Evolutionary conservation across 495 filamentous ascomycete genomes (phyloP).

Genomic region (Pyrenula aspistea): DNA sequence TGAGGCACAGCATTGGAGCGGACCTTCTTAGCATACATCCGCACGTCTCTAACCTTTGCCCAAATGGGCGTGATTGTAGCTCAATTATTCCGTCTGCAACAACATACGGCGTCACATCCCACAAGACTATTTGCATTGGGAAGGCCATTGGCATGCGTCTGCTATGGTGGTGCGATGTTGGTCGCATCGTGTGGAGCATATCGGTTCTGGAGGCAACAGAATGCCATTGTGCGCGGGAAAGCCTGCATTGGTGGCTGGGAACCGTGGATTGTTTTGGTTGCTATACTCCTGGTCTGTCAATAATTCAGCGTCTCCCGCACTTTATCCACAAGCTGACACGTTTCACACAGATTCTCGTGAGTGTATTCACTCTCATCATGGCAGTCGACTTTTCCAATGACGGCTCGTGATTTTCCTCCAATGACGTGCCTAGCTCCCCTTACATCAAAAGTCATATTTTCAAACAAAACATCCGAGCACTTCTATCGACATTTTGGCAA

Average conservation of each 20-base stretch:
- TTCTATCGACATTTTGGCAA: no score
- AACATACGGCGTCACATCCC: slow-evolving; percentile 12
- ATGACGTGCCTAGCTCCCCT: no score
- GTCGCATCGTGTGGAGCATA: slow-evolving; percentile 45
- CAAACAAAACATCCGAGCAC: no score
- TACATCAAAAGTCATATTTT: no score
- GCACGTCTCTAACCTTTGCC: slow-evolving; percentile 56
- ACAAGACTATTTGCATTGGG: slow-evolving; percentile 50
- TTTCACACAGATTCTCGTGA: background rate
- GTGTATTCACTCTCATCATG: background rate
- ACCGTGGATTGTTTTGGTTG: slow-evolving; percentile 38
- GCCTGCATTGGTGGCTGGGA: slow-evolving; percentile 59
- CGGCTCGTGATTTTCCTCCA: background rate
- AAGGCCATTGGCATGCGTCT: slow-evolving; percentile 49
- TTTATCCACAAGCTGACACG: background rate
- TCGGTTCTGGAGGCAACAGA: slow-evolving; percentile 61
- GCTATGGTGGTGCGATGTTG: slow-evolving; percentile 44
- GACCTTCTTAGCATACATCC: slow-evolving; percentile 68
- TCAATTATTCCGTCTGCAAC: slow-evolving; percentile 52
- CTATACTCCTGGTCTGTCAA: slow-evolving; percentile 36
- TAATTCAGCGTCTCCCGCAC: background rate
- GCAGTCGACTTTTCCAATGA: background rate
- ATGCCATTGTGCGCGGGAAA: slow-evolving; percentile 51
- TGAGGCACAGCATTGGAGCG: slow-evolving; percentile 31
- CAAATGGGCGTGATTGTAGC: slow-evolving; percentile 55